These are phyloP conservation scores for Aspergillus sclerotioniger DNA, from an alignment of 495 filamentous ascomycete genomes.

Conservation along the genomic window DNA sequence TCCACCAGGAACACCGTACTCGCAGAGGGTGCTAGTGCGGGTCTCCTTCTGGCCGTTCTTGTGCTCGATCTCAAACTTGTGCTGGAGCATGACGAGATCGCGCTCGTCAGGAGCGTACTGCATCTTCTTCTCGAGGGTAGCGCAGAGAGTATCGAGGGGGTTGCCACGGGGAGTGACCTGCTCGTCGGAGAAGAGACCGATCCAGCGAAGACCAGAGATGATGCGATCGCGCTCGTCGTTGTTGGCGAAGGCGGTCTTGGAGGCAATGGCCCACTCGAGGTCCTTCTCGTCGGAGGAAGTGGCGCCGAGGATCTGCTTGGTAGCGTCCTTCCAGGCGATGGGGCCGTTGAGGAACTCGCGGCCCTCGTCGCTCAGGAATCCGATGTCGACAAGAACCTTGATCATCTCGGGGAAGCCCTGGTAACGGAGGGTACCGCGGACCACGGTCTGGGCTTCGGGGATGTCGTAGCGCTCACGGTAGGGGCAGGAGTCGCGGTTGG, in stretches of 20 bases:
- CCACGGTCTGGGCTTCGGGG: conserved; percentile 63
- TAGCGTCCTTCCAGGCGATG: conserved; percentile 77
- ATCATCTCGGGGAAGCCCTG: conserved; percentile 86
- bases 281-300: conserved; percentile 60
- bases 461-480: conserved; percentile 90
- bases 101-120: conserved; percentile 80
- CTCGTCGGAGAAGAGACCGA: conserved; percentile 81
- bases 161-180: conserved; percentile 71
- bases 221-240: conserved; percentile 75
- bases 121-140: conserved; percentile 89
- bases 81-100: conserved; percentile 84
- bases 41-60: conserved; percentile 73
- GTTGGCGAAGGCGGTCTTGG: conserved; percentile 68
- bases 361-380: conserved; percentile 71
- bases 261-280: conserved; percentile 67
- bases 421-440: conserved; percentile 77
- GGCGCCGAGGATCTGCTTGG: conserved; percentile 68
- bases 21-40: conserved; percentile 75
- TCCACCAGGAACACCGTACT: conserved; percentile 79
- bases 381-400: conserved; percentile 79
- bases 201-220: conserved; percentile 75
- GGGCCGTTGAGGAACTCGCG: conserved; percentile 58
- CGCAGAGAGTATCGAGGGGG: conserved; percentile 86
- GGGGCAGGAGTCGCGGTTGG: conserved; percentile 84
- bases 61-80: conserved; percentile 88